Percentiles rank a stretch among this genome's conserved stretches.
Evolutionary conservation across 2,329 filamentous ascomycete genomes (phyloP).

Genomic region (Thelonectria discophora): DNA sequence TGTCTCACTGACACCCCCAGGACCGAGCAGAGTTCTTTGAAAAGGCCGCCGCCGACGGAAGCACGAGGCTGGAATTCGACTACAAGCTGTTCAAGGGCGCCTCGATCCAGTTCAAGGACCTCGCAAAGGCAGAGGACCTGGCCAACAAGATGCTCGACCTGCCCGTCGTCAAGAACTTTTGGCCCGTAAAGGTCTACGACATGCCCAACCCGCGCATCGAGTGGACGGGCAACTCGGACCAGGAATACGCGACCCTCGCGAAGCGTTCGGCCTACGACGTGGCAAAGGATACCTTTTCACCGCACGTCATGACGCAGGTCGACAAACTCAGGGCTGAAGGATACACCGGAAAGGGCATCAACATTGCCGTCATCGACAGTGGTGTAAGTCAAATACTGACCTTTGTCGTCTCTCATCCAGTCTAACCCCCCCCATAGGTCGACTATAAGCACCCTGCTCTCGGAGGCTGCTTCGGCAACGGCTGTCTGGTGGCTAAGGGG

Average conservation of each 20-base stretch:
- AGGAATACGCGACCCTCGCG: slow-evolving; percentile 34
- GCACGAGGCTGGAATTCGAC: slow-evolving; percentile 58
- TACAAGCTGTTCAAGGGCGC: slow-evolving; percentile 63
- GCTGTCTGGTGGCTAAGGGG: slow-evolving; percentile 66
- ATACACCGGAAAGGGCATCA: slow-evolving; percentile 60
- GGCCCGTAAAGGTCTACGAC: slow-evolving; percentile 56
- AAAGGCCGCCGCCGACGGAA: slow-evolving; percentile 49
- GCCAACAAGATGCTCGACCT: slow-evolving; percentile 53
- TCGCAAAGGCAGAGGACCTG: slow-evolving; percentile 54
- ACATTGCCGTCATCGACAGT: slow-evolving; percentile 63
- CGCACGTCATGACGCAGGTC: slow-evolving; percentile 66
- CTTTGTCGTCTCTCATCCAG: no score
- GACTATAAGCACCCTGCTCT: slow-evolving; percentile 72
- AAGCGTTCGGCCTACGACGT: slow-evolving; percentile 25
- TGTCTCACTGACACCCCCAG: slow-evolving; percentile 35
- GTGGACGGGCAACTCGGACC: slow-evolving; percentile 51
- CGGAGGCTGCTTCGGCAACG: slow-evolving; percentile 69
- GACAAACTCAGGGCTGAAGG: slow-evolving; percentile 60
- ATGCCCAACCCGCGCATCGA: slow-evolving; percentile 54
- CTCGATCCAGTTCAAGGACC: slow-evolving; percentile 61
- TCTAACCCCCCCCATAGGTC: slow-evolving; percentile 48
- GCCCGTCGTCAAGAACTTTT: slow-evolving; percentile 58
- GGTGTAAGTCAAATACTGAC: slow-evolving; percentile 61
- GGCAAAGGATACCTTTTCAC: slow-evolving; percentile 53
- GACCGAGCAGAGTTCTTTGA: slow-evolving; percentile 53